Evolutionary conservation across 116 monocot species (phyloP), one percentile per base, ranked within the genome.

Genomic region (Iris pallida): DNA sequence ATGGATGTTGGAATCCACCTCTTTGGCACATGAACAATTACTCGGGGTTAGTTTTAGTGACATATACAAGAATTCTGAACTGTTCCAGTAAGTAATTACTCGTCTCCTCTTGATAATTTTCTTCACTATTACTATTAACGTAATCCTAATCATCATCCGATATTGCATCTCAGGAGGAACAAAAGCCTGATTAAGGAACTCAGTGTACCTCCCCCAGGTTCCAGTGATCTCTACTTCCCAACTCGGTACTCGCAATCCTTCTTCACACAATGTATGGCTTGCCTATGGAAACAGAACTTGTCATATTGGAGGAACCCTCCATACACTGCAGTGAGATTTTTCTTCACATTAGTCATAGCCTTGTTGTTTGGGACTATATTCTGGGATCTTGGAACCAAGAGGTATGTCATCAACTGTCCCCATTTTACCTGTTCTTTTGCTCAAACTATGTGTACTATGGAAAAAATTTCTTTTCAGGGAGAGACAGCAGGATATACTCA

Each of bases 261-360:
- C 64, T 47, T 53, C 11, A 66, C 75, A 1, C 80, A 80, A 42
- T 80, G 71, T 53, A 64, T 75, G 12, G 75, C 80, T 65, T 75
- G 75, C 66, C 57, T 80, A 15, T 80, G 80, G 80, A 80, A 80
- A 49, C 80, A 75, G 12, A 12, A 66, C 12, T 60, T 52, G 66
- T 80, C 80, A 4, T 75, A 80, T 55, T 80, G 80, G 80, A 70
- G 80, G 43, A 80, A 80, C n/a, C 71, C 80, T 45, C 42, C 80
- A 19, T 80, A 80, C 60, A 75, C 70, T 53, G 45, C 71, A 20
- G 41, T 75, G 53, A 64, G 75, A 13, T 71, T 80, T 7, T 70
- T 75, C 48, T 80, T 80, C 80, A 75, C 80, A 12, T 4, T 71
- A 6, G n/a, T 66, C 16, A 55, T 75, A n/a, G 71, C 75, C 44